These are phyloP conservation scores for Fistulinella cinereoalba DNA, from an alignment of 1,284 basidiomycete genomes.

Conservation along the genomic window DNA sequence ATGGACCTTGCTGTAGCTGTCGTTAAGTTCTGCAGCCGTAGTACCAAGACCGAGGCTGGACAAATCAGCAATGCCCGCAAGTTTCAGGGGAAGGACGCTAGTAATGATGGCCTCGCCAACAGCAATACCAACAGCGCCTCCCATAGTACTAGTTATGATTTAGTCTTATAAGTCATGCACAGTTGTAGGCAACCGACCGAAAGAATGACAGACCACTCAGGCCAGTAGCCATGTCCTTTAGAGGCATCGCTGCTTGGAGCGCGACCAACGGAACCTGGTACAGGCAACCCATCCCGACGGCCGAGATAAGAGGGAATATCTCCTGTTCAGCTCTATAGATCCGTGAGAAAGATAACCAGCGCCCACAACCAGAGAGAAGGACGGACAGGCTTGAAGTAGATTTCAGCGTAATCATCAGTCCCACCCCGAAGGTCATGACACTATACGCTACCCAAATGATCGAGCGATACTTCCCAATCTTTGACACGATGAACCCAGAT, in stretches of 20 bases:
- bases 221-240: slow-evolving; percentile 78
- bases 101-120: slow-evolving; percentile 69
- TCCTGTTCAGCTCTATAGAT: slow-evolving; percentile 53
- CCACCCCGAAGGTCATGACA: slow-evolving; percentile 58
- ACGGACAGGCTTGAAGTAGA: slow-evolving; percentile 47
- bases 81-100: slow-evolving; percentile 54
- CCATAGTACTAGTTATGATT: slow-evolving; percentile 50
- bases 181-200: slow-evolving; percentile 40
- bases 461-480: slow-evolving; percentile 59
- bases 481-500: slow-evolving; percentile 59
- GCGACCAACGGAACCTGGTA: slow-evolving; percentile 71
- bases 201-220: slow-evolving; percentile 72
- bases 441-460: slow-evolving; percentile 60
- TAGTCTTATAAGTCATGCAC: neutral
- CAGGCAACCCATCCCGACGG: slow-evolving; percentile 58
- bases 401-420: slow-evolving; percentile 58
- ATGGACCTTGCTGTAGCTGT: slow-evolving; percentile 54
- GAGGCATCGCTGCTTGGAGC: slow-evolving; percentile 78
- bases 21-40: slow-evolving; percentile 50
- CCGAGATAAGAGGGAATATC: slow-evolving; percentile 59
- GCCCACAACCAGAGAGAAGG: slow-evolving; percentile 2
- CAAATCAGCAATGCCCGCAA: slow-evolving; percentile 47
- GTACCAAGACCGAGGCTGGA: slow-evolving; percentile 40
- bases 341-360: slow-evolving; percentile 1
- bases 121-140: slow-evolving; percentile 73